A percentile compares a stretch with the other conserved stretches of the same genome.
Conservation (phyloP, 2,329 filamentous ascomycete genomes). For the Xylaria sp. region DNA sequence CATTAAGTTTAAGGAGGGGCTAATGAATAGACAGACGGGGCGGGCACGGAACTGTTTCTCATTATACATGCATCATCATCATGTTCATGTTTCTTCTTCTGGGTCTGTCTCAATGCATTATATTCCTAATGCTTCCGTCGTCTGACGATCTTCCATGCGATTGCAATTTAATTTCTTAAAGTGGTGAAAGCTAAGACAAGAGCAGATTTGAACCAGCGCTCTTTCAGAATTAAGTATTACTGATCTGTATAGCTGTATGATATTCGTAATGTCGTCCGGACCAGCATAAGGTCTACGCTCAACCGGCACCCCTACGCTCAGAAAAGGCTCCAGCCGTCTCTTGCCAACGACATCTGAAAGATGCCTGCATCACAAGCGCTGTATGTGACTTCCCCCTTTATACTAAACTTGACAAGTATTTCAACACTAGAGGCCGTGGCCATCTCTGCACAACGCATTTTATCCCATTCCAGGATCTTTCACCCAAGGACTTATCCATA, state of each 20-base stretch:
- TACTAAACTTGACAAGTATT: neutral
- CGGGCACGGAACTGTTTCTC: conserved; percentile 32
- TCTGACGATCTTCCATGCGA: neutral
- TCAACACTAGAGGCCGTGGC: neutral
- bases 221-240: neutral
- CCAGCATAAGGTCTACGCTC: neutral
- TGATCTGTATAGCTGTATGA: conserved; percentile 13
- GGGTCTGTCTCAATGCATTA: conserved; percentile 30
- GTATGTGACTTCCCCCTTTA: neutral
- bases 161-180: neutral
- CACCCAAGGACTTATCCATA: neutral
- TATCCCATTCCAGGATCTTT: neutral
- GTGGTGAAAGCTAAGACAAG: neutral
- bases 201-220: neutral
- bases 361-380: neutral
- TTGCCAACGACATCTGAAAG: neutral
- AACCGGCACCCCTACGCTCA: neutral
- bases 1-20: conserved; percentile 27
- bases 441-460: neutral
- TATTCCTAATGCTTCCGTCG: conserved; percentile 14
- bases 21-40: conserved; percentile 39
- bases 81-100: conserved; percentile 26
- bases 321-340: neutral
- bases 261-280: neutral
- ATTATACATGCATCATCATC: conserved; percentile 24